Percentiles rank a stretch among this genome's conserved stretches.
Evolutionary conservation across 257 asterid species (phyloP).

Genomic region (Solanum etuberosum): DNA sequence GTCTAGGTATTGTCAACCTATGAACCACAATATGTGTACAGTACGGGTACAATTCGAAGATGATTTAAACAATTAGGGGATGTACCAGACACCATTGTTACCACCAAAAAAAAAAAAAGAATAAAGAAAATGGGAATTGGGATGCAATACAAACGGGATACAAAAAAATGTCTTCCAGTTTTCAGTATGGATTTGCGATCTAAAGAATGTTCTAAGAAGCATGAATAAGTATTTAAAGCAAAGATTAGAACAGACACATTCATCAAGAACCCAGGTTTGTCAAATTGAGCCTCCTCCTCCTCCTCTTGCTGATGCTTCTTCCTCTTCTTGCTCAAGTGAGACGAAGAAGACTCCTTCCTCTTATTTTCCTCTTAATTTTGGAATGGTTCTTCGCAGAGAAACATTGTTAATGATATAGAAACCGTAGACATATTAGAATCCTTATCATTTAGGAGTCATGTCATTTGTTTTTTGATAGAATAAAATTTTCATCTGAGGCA

Average conservation of each 20-base stretch:
- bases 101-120: not conserved
- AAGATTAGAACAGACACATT: not conserved
- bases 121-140: not conserved
- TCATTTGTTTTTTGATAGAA: not conserved
- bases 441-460: not conserved
- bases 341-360: not conserved
- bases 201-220: not conserved
- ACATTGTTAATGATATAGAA: not conserved
- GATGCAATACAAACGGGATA: not conserved
- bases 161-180: not conserved
- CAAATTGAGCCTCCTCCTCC: not conserved
- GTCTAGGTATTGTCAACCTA: not conserved
- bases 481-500: not conserved
- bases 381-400: not conserved
- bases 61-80: not conserved
- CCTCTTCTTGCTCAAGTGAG: not conserved
- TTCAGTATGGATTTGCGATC: not conserved
- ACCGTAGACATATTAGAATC: not conserved
- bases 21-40: not conserved
- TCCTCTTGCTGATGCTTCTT: not conserved
- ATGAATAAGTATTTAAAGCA: not conserved
- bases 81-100: not conserved
- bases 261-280: not conserved
- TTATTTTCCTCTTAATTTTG: not conserved
- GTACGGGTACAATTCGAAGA: not conserved